A percentile compares a stretch with the other conserved stretches of the same genome.
Conservation (phyloP, 257 asterid genomes). For the Nicotiana tabacum region DNA sequence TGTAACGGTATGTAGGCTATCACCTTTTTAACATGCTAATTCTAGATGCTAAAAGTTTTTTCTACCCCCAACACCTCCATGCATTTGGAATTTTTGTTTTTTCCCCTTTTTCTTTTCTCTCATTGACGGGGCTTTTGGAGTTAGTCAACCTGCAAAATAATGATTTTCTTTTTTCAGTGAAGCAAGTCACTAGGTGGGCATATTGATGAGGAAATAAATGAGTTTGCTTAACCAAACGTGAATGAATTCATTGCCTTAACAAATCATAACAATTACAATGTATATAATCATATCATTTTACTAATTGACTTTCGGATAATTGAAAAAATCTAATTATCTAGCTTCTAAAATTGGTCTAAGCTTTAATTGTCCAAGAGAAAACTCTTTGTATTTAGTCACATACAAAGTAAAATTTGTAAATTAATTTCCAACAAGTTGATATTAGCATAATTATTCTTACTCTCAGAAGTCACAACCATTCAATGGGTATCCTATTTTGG, state of each 20-base stretch:
- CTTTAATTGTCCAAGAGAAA: neutral
- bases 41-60: too few relatives aligned
- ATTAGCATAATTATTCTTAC: neutral
- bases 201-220: neutral
- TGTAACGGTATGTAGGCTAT: too few relatives aligned
- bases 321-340: neutral
- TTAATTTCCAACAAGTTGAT: neutral
- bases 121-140: neutral
- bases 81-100: neutral
- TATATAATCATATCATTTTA: neutral
- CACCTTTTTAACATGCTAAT: neutral
- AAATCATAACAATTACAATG: slow-evolving; percentile 1
- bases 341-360: neutral
- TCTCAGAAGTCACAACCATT: neutral
- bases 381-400: neutral
- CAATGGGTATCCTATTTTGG: neutral
- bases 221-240: neutral
- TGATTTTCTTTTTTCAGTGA: neutral
- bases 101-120: neutral
- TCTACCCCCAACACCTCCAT: neutral
- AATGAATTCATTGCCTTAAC: neutral
- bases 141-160: neutral
- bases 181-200: neutral
- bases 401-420: neutral
- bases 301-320: neutral